Conservation (phyloP, 257 asterid genomes). For the Solanum rostratum region DNA sequence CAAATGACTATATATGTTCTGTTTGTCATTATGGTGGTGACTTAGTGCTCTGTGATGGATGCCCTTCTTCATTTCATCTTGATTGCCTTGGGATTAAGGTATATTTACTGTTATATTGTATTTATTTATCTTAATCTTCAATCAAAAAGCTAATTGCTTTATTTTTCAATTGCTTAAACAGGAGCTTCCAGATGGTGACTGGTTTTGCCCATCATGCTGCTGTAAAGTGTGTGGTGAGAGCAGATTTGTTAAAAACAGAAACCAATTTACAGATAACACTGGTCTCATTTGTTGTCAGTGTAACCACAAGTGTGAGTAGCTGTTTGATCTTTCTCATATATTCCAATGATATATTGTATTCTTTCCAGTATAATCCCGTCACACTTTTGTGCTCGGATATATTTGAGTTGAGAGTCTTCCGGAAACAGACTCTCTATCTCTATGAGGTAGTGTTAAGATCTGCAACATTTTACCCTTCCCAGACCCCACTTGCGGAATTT, state of each 20-base stretch:
- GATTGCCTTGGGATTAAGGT: constrained; percentile 86
- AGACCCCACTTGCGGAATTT: too few species aligned
- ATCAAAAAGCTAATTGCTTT: neutral
- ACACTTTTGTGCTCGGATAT: neutral
- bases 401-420: too few species aligned
- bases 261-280: constrained; percentile 13
- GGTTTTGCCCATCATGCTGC: constrained; percentile 97
- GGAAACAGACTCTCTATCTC: too few species aligned
- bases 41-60: constrained; percentile 68
- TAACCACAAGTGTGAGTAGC: constrained; percentile 56
- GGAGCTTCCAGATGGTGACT: constrained; percentile 84
- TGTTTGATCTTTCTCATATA: neutral
- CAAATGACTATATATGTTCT: constrained; percentile 69
- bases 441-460: too few species aligned
- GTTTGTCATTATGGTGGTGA: constrained; percentile 83
- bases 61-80: constrained; percentile 84
- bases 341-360: neutral
- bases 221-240: constrained; percentile 59
- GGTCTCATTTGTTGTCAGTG: constrained; percentile 58
- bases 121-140: neutral
- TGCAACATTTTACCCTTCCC: too few species aligned
- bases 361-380: neutral
- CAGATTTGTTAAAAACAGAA: constrained; percentile 11
- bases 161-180: constrained; percentile 15
- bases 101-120: neutral